These are phyloP conservation scores for Testicularia cyperi DNA, from an alignment of 1,284 basidiomycete species.

Conservation along the genomic window DNA sequence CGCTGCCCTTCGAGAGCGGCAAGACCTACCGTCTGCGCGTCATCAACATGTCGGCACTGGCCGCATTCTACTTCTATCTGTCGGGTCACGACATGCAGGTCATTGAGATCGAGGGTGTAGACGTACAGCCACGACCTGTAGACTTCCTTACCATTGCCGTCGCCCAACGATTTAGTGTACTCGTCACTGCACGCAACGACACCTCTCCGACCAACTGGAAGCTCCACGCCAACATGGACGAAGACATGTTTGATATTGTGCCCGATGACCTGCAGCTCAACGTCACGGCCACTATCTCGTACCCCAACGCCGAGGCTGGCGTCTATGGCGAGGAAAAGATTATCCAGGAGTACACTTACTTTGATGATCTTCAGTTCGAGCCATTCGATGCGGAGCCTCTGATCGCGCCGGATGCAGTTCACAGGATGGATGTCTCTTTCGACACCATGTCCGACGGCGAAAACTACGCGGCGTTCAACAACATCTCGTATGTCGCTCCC, in stretches of 20 bases:
- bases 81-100: constrained; percentile 38
- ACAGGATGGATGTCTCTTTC: constrained; percentile 62
- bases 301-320: constrained; percentile 22
- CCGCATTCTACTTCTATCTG: constrained; percentile 43
- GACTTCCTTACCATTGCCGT: constrained; percentile 34
- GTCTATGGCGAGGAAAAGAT: constrained; percentile 26
- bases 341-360: constrained; percentile 49
- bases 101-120: constrained; percentile 50
- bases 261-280: constrained; percentile 51
- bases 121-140: constrained; percentile 23
- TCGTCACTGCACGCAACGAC: constrained; percentile 71
- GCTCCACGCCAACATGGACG: constrained; percentile 85
- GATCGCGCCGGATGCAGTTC: constrained; percentile 58
- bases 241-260: constrained; percentile 62
- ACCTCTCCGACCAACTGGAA: constrained; percentile 75
- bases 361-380: constrained; percentile 62
- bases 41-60: constrained; percentile 63
- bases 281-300: constrained; percentile 46
- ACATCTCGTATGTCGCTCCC: constrained; percentile 64
- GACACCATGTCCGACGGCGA: constrained; percentile 62
- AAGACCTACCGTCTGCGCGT: constrained; percentile 66
- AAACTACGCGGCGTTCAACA: constrained; percentile 61
- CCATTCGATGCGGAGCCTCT: constrained; percentile 59
- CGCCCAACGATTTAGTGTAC: constrained; percentile 47
- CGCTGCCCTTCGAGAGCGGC: constrained; percentile 65